These are phyloP conservation scores for Apiospora rasikravindrae DNA, from an alignment of 2,329 filamentous ascomycete species.

Conservation along the genomic window DNA sequence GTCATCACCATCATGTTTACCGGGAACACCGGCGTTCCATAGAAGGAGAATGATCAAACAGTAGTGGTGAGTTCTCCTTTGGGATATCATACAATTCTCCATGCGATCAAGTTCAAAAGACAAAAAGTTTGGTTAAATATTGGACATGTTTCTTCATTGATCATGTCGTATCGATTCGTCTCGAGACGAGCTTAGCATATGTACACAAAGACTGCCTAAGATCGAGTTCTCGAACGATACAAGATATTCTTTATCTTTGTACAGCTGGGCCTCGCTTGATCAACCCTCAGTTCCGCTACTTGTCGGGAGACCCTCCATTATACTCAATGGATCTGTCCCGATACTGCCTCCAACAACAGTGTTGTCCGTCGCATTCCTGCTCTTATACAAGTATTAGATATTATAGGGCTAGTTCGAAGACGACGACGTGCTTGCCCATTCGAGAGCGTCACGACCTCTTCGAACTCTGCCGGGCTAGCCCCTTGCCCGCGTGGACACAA, in stretches of 20 bases:
- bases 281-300: constrained; percentile 17
- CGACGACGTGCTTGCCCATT: constrained; percentile 21
- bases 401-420: constrained; percentile 42
- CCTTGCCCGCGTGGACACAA: constrained; percentile 8
- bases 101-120: neutral
- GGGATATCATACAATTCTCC: neutral
- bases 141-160: neutral
- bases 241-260: constrained; percentile 38
- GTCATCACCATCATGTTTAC: neutral
- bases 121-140: neutral
- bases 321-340: constrained; percentile 15
- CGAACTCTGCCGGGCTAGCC: constrained; percentile 21
- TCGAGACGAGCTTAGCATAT: constrained; percentile 9
- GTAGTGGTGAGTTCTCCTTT: neutral
- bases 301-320: neutral
- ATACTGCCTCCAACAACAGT: constrained; percentile 16
- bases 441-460: constrained; percentile 23
- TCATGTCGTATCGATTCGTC: constrained; percentile 16
- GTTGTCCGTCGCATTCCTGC: constrained; percentile 30
- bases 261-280: constrained; percentile 25
- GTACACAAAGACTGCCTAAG: constrained; percentile 21
- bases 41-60: too few species aligned
- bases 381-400: constrained; percentile 49
- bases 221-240: constrained; percentile 35
- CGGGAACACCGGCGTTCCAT: neutral